These are phyloP conservation scores for Phytophthora hibernalis DNA, from an alignment of 352 stramenopile species.

Conservation along the genomic window DNA sequence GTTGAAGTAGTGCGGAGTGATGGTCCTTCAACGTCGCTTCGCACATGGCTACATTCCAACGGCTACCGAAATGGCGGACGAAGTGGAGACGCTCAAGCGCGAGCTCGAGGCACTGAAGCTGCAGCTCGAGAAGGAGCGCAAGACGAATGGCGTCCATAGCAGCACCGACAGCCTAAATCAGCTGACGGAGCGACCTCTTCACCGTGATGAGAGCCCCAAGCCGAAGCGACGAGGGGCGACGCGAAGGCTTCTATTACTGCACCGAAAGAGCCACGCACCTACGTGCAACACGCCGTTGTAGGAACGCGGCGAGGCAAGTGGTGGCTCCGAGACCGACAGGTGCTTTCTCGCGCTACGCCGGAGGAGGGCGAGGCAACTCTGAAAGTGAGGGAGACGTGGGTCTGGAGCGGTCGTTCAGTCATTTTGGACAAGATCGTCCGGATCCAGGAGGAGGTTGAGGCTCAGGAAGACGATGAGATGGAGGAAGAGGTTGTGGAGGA, in stretches of 20 bases:
- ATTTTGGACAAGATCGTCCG: constrained; percentile 76
- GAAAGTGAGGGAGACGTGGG: constrained; percentile 72
- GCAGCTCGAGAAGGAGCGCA: constrained; percentile 55
- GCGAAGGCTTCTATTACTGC: constrained; percentile 1
- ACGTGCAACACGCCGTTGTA: constrained; percentile 49
- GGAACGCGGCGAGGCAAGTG: constrained; percentile 67
- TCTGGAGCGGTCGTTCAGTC: constrained; percentile 67
- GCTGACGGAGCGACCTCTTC: constrained; percentile 12
- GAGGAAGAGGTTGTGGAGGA: constrained; percentile 5
- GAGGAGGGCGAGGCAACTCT: constrained; percentile 42
- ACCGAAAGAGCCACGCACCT: constrained; percentile 14
- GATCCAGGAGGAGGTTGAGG: constrained; percentile 16
- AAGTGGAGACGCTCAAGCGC: constrained; percentile 57
- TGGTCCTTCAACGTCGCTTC: constrained; percentile 61
- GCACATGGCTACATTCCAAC: constrained; percentile 44
- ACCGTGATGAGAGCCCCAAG: constrained; percentile 9
- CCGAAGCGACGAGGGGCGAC: constrained; percentile 13
- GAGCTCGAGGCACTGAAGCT: constrained; percentile 66
- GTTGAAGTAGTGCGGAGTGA: constrained; percentile 41
- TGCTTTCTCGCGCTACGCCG: constrained; percentile 52
- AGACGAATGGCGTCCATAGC: constrained; percentile 29
- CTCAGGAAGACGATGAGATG: neutral
- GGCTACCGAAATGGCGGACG: constrained; percentile 34
- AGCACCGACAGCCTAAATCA: neutral
- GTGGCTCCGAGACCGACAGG: constrained; percentile 67